phyloP scores from a whole-genome alignment of 176 grass and related monocot species.

The Guadua angustifolia region DNA sequence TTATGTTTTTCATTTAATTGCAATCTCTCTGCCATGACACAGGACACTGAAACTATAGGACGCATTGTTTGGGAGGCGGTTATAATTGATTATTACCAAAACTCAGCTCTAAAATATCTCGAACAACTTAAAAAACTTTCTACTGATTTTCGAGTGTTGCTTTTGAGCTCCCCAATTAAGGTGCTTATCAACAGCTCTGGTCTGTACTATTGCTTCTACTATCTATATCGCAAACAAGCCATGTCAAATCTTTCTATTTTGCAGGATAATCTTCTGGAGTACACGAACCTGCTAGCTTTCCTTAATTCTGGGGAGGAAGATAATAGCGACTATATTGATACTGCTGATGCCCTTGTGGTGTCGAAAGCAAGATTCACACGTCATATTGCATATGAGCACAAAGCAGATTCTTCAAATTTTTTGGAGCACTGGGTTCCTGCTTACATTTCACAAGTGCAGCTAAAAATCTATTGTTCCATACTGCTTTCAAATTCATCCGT shows the following conservation, averaged over 20 bases:
- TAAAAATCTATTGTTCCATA: conserved; percentile 69
- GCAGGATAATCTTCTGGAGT: conserved; percentile 69
- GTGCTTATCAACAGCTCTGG: conserved; percentile 43
- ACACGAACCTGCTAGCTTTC: conserved; percentile 69
- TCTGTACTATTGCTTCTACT: conserved; percentile 7
- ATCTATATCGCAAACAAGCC: conserved; percentile 30
- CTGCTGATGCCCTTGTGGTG: conserved; percentile 50
- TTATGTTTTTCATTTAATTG: not conserved
- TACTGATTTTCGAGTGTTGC: conserved; percentile 73
- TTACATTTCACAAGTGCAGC: conserved; percentile 70
- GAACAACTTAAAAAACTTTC: conserved; percentile 65
- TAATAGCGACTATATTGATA: conserved; percentile 14
- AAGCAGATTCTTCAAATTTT: conserved; percentile 60
- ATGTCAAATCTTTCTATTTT: conserved; percentile 55
- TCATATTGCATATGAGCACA: conserved; percentile 70
- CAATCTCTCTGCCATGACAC: conserved; percentile 39
- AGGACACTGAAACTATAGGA: conserved; percentile 69
- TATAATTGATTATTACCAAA: conserved; percentile 75
- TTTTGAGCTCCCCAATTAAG: conserved; percentile 70
- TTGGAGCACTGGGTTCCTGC: conserved; percentile 88
- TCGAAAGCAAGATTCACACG: conserved; percentile 56
- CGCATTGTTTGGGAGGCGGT: conserved; percentile 73
- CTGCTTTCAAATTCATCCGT: conserved; percentile 57
- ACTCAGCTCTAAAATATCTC: conserved; percentile 54
- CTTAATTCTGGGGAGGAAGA: conserved; percentile 54